These are phyloP conservation scores for Colletotrichum sp. DNA, from an alignment of 2,329 filamentous ascomycete species.

Conservation along the genomic window DNA sequence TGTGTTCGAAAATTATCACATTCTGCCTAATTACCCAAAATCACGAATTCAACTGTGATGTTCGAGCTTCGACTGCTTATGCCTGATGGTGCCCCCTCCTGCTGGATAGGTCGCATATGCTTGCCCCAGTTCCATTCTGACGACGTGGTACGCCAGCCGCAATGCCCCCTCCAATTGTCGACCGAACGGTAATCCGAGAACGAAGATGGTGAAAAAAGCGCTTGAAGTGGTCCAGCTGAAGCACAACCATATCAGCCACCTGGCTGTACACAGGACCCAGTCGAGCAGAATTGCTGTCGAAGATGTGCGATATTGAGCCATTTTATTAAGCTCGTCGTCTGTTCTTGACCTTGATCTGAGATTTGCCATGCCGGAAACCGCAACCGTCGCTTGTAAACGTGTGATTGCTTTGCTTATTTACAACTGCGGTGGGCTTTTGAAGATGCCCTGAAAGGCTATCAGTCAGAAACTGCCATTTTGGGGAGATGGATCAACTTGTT, in stretches of 20 bases:
- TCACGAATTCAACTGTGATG: too few species aligned
- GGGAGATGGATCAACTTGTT: too few species aligned
- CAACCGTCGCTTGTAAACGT: rapidly evolving
- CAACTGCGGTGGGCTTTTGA: too few species aligned
- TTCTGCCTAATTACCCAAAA: too few species aligned
- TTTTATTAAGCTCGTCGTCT: not conserved
- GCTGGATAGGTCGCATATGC: rapidly evolving
- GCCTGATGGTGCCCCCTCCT: not conserved
- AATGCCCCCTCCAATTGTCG: not conserved
- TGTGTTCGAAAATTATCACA: too few species aligned
- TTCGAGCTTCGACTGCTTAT: rapidly evolving
- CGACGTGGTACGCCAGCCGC: not conserved
- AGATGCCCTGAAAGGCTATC: too few species aligned
- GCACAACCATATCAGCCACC: not conserved
- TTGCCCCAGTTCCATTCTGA: not conserved
- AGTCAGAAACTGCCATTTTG: too few species aligned
- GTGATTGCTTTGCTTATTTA: too few species aligned
- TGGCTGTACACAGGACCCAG: not conserved
- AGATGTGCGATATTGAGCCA: not conserved
- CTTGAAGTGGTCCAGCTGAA: not conserved
- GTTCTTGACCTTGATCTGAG: not conserved
- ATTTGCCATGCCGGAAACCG: not conserved
- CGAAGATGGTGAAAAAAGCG: not conserved
- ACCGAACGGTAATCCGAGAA: not conserved
- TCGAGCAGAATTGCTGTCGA: not conserved